phyloP scores from a whole-genome alignment of 2,329 filamentous ascomycete genomes.

The Periconia digitata region DNA sequence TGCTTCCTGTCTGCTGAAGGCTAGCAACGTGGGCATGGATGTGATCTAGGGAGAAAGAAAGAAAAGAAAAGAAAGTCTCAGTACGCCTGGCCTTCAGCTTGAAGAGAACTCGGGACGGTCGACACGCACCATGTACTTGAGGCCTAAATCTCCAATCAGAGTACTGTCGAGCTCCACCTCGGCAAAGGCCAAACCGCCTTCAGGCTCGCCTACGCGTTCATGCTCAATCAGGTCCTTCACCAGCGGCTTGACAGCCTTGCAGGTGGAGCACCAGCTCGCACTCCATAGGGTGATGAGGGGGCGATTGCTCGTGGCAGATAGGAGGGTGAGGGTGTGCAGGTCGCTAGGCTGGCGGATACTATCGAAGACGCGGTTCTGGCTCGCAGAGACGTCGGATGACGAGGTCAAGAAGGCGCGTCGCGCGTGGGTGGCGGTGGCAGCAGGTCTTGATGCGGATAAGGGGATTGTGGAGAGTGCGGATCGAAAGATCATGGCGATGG shows the following conservation, averaged over 20 bases:
- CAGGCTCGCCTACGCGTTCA: constrained; percentile 47
- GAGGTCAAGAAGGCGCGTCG: constrained; percentile 6
- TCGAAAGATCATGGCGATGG: not conserved
- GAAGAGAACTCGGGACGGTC: not conserved
- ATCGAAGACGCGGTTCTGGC: constrained; percentile 37
- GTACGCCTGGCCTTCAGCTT: too few relatives aligned
- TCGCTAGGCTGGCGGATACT: constrained; percentile 52
- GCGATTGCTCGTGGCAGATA: constrained; percentile 48
- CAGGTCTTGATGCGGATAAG: too few relatives aligned
- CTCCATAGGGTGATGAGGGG: constrained; percentile 55
- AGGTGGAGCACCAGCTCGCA: constrained; percentile 51
- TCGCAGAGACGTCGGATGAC: constrained; percentile 7
- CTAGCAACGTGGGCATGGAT: constrained; percentile 52
- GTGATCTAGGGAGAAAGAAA: constrained; percentile 41
- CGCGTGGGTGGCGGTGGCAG: too few relatives aligned
- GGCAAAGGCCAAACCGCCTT: constrained; percentile 50
- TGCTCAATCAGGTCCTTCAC: constrained; percentile 46
- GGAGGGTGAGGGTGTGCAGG: constrained; percentile 50
- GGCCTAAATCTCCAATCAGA: constrained; percentile 44
- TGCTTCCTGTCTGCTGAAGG: constrained; percentile 53
- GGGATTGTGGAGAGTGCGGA: too few relatives aligned
- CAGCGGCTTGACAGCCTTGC: constrained; percentile 47
- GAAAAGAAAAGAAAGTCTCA: too few relatives aligned
- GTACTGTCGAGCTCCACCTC: constrained; percentile 53
- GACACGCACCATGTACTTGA: constrained; percentile 43